A percentile compares a stretch with the other conserved stretches of the same genome.
phyloP scores from a whole-genome alignment of 306 rosid genomes.

The Corylus americana region DNA sequence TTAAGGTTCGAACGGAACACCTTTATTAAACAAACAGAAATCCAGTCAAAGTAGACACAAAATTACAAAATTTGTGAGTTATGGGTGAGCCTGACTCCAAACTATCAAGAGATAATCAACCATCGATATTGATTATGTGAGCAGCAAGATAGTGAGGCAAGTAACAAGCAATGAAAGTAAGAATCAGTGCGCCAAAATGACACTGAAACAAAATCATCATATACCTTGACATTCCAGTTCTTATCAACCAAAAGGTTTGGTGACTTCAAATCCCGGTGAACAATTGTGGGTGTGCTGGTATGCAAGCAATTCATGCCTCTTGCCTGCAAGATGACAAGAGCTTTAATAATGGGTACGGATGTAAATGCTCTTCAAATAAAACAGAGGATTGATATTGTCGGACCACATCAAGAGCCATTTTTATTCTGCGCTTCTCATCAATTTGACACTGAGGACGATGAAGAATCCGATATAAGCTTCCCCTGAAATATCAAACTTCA shows the following conservation, averaged over 20 bases:
- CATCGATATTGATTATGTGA: background rate
- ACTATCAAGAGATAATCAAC: background rate
- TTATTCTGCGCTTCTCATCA: slow-evolving; percentile 88
- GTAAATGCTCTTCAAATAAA: slow-evolving; percentile 19
- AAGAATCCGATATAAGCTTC: slow-evolving; percentile 85
- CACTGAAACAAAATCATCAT: slow-evolving; percentile 19
- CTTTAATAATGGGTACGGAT: slow-evolving; percentile 24
- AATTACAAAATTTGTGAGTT: background rate
- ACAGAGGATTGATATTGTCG: slow-evolving; percentile 26
- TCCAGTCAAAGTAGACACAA: background rate
- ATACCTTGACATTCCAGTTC: slow-evolving; percentile 98
- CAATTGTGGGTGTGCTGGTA: slow-evolving; percentile 85
- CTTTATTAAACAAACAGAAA: background rate
- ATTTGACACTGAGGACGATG: slow-evolving; percentile 89
- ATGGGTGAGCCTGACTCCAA: background rate
- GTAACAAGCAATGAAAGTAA: slow-evolving; percentile 17
- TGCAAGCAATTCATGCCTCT: slow-evolving; percentile 99
- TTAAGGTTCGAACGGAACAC: too few relatives aligned
- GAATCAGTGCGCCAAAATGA: slow-evolving; percentile 18
- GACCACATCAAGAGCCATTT: slow-evolving; percentile 99
- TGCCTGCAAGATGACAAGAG: slow-evolving; percentile 62
- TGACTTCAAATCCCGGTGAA: slow-evolving; percentile 96
- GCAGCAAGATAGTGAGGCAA: slow-evolving; percentile 11
- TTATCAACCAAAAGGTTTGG: slow-evolving; percentile 97
- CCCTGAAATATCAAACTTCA: slow-evolving; percentile 54